phyloP scores from a whole-genome alignment of 1,284 basidiomycete genomes.

The Naganishia liquefaciens region DNA sequence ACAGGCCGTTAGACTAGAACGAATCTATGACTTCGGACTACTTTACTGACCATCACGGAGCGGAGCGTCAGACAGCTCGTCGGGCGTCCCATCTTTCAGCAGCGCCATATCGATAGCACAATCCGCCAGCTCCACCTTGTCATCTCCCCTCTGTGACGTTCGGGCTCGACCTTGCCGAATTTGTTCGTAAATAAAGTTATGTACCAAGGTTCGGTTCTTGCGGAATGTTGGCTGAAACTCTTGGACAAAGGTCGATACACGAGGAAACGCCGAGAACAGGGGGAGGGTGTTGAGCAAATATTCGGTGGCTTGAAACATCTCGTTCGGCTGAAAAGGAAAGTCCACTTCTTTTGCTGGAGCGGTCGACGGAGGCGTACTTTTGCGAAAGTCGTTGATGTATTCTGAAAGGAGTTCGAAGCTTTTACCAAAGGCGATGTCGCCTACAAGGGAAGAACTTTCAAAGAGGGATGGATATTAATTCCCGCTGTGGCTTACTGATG shows the following conservation, averaged over 20 bases:
- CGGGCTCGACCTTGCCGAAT: slow-evolving; percentile 34
- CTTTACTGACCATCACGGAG: slow-evolving; percentile 36
- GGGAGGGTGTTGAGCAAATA: slow-evolving; percentile 38
- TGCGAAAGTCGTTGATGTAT: slow-evolving; percentile 20
- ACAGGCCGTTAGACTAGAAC: too few species aligned
- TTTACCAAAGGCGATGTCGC: slow-evolving; percentile 43
- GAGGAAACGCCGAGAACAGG: slow-evolving; percentile 35
- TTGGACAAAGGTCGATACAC: slow-evolving; percentile 35
- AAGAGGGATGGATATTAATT: neutral
- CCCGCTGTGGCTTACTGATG: slow-evolving; percentile 33
- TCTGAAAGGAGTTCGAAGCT: slow-evolving; percentile 32
- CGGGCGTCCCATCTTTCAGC: slow-evolving; percentile 37
- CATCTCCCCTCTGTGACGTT: slow-evolving; percentile 36
- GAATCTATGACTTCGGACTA: too few species aligned
- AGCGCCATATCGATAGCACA: slow-evolving; percentile 43
- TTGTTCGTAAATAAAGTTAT: slow-evolving; percentile 35
- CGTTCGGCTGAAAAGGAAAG: slow-evolving; percentile 33
- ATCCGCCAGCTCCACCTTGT: slow-evolving; percentile 39
- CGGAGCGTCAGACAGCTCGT: slow-evolving; percentile 40
- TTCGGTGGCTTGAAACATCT: slow-evolving; percentile 33
- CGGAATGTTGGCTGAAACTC: slow-evolving; percentile 35
- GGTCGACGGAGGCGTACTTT: neutral
- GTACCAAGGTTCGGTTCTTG: slow-evolving; percentile 28
- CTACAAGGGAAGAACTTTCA: slow-evolving; percentile 2
- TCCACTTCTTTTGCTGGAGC: slow-evolving; percentile 27